Percentiles rank a stretch among this genome's conserved stretches.
These are phyloP conservation scores for Saccharomycopsis selenospora DNA, from an alignment of 805 yeast species.

Conservation along the genomic window DNA sequence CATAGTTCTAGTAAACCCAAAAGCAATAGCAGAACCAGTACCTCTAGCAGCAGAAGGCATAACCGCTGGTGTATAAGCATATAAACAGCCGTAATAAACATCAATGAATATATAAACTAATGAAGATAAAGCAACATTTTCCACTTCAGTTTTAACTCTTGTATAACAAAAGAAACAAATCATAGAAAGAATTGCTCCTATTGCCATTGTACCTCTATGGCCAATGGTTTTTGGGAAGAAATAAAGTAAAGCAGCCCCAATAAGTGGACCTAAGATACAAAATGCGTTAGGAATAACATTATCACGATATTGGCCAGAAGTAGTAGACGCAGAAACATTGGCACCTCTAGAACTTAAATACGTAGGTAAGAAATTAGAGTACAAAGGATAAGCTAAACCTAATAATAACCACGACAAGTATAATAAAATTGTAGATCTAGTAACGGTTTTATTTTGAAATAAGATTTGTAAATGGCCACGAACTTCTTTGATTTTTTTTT, in stretches of 20 bases:
- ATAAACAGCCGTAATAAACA: slow-evolving; percentile 51
- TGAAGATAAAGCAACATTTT: slow-evolving; percentile 41
- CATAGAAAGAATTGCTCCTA: slow-evolving; percentile 45
- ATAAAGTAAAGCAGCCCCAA: slow-evolving; percentile 34
- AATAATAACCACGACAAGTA: slow-evolving; percentile 48
- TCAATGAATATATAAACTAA: slow-evolving; percentile 41
- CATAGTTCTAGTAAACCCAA: slow-evolving; percentile 45
- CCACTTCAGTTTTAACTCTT: slow-evolving; percentile 45
- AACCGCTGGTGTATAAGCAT: slow-evolving; percentile 62
- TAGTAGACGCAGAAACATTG: slow-evolving; percentile 32
- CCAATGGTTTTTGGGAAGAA: slow-evolving; percentile 31
- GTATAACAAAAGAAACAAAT: slow-evolving; percentile 53
- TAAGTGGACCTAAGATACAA: slow-evolving; percentile 47
- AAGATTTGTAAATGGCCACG: slow-evolving; percentile 37
- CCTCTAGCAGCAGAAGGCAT: slow-evolving; percentile 47
- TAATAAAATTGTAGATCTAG: slow-evolving; percentile 38
- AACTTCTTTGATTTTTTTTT: slow-evolving; percentile 26
- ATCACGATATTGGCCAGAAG: slow-evolving; percentile 38
- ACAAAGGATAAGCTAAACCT: slow-evolving; percentile 53
- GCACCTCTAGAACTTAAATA: slow-evolving; percentile 47
- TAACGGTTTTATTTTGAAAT: slow-evolving; percentile 40
- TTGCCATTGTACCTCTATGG: slow-evolving; percentile 47
- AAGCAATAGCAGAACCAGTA: slow-evolving; percentile 54
- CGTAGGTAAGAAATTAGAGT: slow-evolving; percentile 46
- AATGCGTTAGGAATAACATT: slow-evolving; percentile 39